Percentiles rank a stretch among this genome's conserved stretches.
Evolutionary conservation across 2,329 filamentous ascomycete genomes (phyloP).

Genomic region (Microdochium paspali): DNA sequence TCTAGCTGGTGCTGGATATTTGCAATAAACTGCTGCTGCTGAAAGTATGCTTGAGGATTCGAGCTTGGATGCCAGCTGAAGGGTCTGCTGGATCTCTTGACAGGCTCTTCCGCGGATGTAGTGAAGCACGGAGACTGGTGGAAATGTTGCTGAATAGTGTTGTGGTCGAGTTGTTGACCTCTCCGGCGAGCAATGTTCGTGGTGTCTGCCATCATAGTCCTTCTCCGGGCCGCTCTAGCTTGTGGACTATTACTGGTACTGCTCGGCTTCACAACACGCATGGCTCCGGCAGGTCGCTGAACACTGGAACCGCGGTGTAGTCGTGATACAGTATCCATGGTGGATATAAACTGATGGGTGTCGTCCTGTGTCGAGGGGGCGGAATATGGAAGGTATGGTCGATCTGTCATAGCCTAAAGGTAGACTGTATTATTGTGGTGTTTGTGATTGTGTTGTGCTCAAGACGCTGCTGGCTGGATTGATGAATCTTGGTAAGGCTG

Average conservation of each 20-base stretch:
- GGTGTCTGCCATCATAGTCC: constrained; percentile 44
- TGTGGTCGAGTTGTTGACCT: constrained; percentile 36
- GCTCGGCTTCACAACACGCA: constrained; percentile 55
- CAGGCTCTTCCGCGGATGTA: constrained; percentile 18
- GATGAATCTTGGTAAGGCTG: neutral
- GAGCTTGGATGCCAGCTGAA: constrained; percentile 65
- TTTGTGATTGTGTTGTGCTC: neutral
- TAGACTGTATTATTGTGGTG: neutral
- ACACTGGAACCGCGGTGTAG: constrained; percentile 39
- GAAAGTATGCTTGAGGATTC: constrained; percentile 24
- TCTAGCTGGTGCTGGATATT: constrained; percentile 9
- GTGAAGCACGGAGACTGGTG: constrained; percentile 14
- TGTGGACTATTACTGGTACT: constrained; percentile 63
- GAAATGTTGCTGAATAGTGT: constrained; percentile 29
- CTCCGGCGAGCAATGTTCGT: constrained; percentile 29
- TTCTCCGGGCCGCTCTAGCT: constrained; percentile 40
- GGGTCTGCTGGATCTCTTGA: constrained; percentile 42
- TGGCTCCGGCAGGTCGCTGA: constrained; percentile 37
- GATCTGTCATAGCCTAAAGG: neutral
- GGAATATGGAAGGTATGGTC: constrained; percentile 2
- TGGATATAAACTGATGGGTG: constrained; percentile 11
- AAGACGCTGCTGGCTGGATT: neutral
- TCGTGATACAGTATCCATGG: constrained; percentile 33
- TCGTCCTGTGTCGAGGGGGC: constrained; percentile 10
- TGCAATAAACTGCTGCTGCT: constrained; percentile 24